Conservation (phyloP, 2,329 filamentous ascomycete species). For the Fusarium illudens region DNA sequence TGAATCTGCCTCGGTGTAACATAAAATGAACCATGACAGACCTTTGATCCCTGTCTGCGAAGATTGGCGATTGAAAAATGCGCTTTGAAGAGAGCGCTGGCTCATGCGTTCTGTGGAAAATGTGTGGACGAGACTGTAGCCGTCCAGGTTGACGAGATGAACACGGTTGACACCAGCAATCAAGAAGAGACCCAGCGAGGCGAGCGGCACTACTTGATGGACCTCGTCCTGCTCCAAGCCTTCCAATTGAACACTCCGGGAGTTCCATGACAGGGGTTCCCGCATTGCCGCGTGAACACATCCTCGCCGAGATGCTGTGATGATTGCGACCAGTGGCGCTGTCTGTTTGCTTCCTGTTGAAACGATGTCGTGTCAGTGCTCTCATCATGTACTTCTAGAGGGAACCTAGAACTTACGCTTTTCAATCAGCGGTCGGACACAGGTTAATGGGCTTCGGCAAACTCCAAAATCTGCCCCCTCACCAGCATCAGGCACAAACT, state of each 20-base stretch:
- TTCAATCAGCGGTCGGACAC: conserved; percentile 56
- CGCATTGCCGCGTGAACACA: conserved; percentile 59
- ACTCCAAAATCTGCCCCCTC: conserved; percentile 55
- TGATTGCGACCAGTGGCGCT: conserved; percentile 32
- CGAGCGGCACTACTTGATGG: conserved; percentile 66
- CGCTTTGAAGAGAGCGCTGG: conserved; percentile 66
- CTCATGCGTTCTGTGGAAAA: conserved; percentile 68
- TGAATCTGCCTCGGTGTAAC: conserved; percentile 67
- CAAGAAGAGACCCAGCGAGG: conserved; percentile 67
- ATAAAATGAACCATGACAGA: conserved; percentile 69
- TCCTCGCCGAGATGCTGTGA: conserved; percentile 61
- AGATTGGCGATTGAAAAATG: conserved; percentile 57
- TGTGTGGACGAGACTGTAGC: conserved; percentile 62
- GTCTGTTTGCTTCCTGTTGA: conserved; percentile 22
- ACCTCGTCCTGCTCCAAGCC: conserved; percentile 57
- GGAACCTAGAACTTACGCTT: conserved; percentile 50
- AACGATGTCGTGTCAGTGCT: background rate
- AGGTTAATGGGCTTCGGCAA: conserved; percentile 62
- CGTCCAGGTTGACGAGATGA: conserved; percentile 62
- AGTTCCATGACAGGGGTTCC: conserved; percentile 58
- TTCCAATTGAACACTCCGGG: conserved; percentile 53
- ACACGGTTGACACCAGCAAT: conserved; percentile 66
- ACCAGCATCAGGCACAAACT: conserved; percentile 60
- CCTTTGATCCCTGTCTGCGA: conserved; percentile 63
- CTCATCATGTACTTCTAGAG: background rate